Percentiles rank a stretch among this genome's conserved stretches.
These are phyloP conservation scores for Phaffia australis DNA, from an alignment of 768 basidiomycete genomes.

Conservation along the genomic window DNA sequence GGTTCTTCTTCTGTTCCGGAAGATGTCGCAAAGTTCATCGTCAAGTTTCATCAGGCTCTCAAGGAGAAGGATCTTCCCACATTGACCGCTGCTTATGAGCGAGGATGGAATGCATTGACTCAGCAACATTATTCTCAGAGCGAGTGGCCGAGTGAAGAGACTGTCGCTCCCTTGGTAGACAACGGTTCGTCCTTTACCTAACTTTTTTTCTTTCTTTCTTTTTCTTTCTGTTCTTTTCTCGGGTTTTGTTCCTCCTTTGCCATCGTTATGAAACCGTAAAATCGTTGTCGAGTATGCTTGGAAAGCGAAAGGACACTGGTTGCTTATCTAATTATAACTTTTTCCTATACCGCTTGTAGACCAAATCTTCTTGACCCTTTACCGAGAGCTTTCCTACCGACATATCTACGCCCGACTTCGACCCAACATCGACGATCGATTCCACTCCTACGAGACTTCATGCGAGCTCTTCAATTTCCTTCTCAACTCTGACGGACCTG, in stretches of 20 bases:
- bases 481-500: slow-evolving; percentile 89
- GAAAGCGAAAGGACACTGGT: not conserved
- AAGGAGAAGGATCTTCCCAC: slow-evolving; percentile 79
- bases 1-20: slow-evolving; percentile 20
- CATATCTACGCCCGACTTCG: slow-evolving; percentile 92
- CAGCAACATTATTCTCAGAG: slow-evolving; percentile 88
- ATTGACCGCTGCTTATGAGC: slow-evolving; percentile 88
- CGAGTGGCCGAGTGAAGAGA: slow-evolving; percentile 96
- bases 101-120: slow-evolving; percentile 91
- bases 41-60: slow-evolving; percentile 36
- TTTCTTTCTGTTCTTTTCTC: not conserved
- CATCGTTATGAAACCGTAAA: not conserved
- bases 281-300: not conserved
- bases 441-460: slow-evolving; percentile 79
- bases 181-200: slow-evolving; percentile 52
- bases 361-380: slow-evolving; percentile 89
- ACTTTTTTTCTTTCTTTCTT: not conserved
- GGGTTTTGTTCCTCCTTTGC: not conserved
- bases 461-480: slow-evolving; percentile 98
- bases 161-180: slow-evolving; percentile 85
- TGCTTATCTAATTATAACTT: not conserved
- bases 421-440: slow-evolving; percentile 92
- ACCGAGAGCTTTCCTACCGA: slow-evolving; percentile 62
- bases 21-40: slow-evolving; percentile 23
- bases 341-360: slow-evolving; percentile 43